Conservation (phyloP, 352 stramenopile species). For the Phytophthora crassamura region DNA sequence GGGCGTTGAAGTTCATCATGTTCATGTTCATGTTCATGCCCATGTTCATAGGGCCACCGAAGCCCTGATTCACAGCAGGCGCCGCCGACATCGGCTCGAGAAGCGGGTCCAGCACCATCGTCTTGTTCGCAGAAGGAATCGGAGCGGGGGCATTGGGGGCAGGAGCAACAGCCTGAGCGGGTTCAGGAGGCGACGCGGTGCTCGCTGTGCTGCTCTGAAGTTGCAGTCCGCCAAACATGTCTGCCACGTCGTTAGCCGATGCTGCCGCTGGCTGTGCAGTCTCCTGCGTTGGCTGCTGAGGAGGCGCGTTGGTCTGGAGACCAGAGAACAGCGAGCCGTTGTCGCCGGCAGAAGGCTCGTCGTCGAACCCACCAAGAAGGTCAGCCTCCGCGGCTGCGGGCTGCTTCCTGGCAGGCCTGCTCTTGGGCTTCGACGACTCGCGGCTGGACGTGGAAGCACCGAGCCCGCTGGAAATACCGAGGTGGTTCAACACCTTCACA, state of each 20-base stretch:
- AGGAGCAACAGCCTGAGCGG: slow-evolving; percentile 22
- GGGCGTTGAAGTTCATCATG: slow-evolving; percentile 67
- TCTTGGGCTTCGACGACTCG: slow-evolving; percentile 38
- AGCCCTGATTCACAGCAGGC: slow-evolving; percentile 50
- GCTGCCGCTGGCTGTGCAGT: slow-evolving; percentile 23
- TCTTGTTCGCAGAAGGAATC: slow-evolving; percentile 39
- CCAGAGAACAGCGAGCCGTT: slow-evolving; percentile 65
- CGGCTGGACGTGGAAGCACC: slow-evolving; percentile 33
- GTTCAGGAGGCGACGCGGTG: slow-evolving; percentile 25
- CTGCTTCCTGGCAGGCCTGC: slow-evolving; percentile 44
- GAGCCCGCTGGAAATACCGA: slow-evolving; percentile 56
- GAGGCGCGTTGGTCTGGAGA: slow-evolving; percentile 49
- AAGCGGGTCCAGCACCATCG: slow-evolving; percentile 73
- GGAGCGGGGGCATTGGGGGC: slow-evolving; percentile 32
- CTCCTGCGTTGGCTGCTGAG: slow-evolving; percentile 38
- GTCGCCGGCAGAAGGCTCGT: slow-evolving; percentile 46
- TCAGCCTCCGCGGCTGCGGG: slow-evolving; percentile 55
- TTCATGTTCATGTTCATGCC: slow-evolving; percentile 64
- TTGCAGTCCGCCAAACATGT: slow-evolving; percentile 84
- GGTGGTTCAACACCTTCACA: slow-evolving; percentile 70
- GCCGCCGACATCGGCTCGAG: slow-evolving; percentile 66
- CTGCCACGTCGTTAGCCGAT: slow-evolving; percentile 45
- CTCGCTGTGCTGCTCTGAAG: slow-evolving; percentile 57
- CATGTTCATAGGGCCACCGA: slow-evolving; percentile 51
- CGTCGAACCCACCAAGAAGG: slow-evolving; percentile 76